Evolutionary conservation across 176 grass and related monocot genomes (phyloP), one percentile per base, ranked within the genome.

Genomic region (maize (Zea mays)): DNA sequence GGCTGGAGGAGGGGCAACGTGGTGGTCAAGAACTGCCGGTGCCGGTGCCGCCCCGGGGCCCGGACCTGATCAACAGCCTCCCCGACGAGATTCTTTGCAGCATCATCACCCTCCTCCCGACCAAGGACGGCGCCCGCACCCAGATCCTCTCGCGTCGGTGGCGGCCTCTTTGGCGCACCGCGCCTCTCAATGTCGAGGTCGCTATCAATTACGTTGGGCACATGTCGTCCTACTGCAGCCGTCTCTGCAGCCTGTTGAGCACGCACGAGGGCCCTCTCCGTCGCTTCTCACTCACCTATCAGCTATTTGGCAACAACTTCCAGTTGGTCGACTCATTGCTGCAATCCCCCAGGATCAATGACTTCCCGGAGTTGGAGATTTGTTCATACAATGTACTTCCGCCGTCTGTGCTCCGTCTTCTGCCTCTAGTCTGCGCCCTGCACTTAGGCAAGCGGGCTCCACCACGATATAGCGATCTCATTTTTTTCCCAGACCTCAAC

Each of bases 31-130:
- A 64, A 38, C 35, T 0, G 12, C 62, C 33, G 12, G 5, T 0
- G 5, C 4, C 4, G 40, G 38, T 39, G 38, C 42, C 42, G 52
- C 52, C 52, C 16, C 16, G 2, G 6, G 63, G 14, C 13, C 3
- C 37, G 15, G 38, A 66, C 1, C 63, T n/a, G 7, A 78, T 65
- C 39, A 6, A 33, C 5, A 0, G 2, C 13, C 74, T 78, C 45
- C 74, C 74, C 7, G 5, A 78, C 59, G 42, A 19, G 4, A 2
- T 78, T n/a, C 39, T 78, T 2, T 5, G 5, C 45, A 7, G 2
- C 42, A 78, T 78, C 45, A 37, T 78, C 39, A 44, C 57, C 21
- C 39, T 62, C 3, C 74, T 78, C 10, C 57, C 74, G 0, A 65
- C n/a, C 39, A 15, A 35, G 14, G 74, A 48, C 5, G 74, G 8